A percentile compares a stretch with the other conserved stretches of the same genome.
phyloP scores from a whole-genome alignment of 305 asterid species.

The Fraxinus baroniana region DNA sequence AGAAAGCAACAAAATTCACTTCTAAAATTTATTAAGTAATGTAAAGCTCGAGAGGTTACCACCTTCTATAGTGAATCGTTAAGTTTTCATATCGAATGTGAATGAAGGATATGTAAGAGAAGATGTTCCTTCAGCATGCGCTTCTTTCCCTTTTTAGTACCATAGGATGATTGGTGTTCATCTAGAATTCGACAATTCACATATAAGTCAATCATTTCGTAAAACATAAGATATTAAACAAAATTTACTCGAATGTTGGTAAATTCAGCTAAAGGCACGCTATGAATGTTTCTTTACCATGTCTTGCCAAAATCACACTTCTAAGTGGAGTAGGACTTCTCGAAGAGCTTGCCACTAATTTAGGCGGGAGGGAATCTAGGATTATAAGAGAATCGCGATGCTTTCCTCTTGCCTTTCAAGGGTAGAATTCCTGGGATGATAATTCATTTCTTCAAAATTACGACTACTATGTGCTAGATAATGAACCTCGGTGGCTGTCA shows the following conservation, averaged over 20 bases:
- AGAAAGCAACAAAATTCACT: neutral
- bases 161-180: neutral
- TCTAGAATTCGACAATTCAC: neutral
- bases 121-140: neutral
- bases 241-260: neutral
- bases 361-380: too few relatives aligned
- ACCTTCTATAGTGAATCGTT: neutral
- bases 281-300: neutral
- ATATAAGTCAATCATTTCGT: too few relatives aligned
- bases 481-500: too few relatives aligned
- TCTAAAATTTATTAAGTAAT: neutral
- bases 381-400: neutral
- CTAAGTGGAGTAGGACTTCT: neutral
- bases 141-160: neutral
- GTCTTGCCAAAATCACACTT: neutral
- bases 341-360: neutral
- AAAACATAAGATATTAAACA: neutral
- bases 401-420: neutral
- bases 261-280: neutral
- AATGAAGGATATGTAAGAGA: conserved; percentile 20
- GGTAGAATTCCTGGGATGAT: neutral
- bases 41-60: conserved; percentile 16
- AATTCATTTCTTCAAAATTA: neutral
- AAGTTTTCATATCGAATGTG: neutral
- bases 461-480: neutral